A percentile compares a stretch with the other conserved stretches of the same genome.
These are phyloP conservation scores for Aspergillus calidoustus DNA, from an alignment of 2,329 filamentous ascomycete species.

Conservation along the genomic window DNA sequence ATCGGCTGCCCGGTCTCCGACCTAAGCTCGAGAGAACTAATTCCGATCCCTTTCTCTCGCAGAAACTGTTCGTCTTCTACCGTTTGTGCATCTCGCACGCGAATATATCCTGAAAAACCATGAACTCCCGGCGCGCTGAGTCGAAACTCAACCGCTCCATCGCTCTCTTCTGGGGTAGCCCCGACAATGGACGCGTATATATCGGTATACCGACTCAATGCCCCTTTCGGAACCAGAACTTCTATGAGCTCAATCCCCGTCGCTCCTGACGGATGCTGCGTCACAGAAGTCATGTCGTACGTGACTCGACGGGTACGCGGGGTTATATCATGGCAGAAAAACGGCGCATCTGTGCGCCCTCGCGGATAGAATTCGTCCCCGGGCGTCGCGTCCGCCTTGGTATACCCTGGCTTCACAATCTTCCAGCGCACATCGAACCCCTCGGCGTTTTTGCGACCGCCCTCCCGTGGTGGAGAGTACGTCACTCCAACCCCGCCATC, in stretches of 20 bases:
- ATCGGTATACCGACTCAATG: not conserved
- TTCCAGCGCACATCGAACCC: constrained; percentile 19
- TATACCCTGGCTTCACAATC: constrained; percentile 13
- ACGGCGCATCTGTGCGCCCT: constrained; percentile 19
- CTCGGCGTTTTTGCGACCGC: constrained; percentile 13
- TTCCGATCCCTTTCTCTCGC: constrained; percentile 17
- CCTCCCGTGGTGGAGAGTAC: constrained; percentile 12
- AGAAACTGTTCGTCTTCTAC: constrained; percentile 17
- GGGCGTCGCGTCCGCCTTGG: constrained; percentile 1
- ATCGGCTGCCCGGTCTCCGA: constrained; percentile 7
- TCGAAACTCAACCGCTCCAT: constrained; percentile 4
- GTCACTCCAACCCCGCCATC: constrained; percentile 14
- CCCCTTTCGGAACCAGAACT: constrained; percentile 14
- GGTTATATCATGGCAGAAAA: constrained; percentile 24
- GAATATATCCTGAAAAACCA: constrained; percentile 7
- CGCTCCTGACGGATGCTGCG: constrained; percentile 16
- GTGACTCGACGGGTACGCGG: constrained; percentile 16
- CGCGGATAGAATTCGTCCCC: constrained; percentile 14
- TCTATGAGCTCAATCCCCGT: constrained; percentile 17
- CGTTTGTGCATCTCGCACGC: constrained; percentile 7
- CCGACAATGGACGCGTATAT: constrained; percentile 18
- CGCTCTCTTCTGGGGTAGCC: not conserved
- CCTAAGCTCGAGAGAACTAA: constrained; percentile 11
- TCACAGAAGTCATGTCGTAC: constrained; percentile 3
- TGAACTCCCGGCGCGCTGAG: constrained; percentile 11